Evolutionary conservation across 192 early-diverging fungal genomes (phyloP), one percentile per base, ranked within the genome.

Genomic region (Coemansia sp.): DNA sequence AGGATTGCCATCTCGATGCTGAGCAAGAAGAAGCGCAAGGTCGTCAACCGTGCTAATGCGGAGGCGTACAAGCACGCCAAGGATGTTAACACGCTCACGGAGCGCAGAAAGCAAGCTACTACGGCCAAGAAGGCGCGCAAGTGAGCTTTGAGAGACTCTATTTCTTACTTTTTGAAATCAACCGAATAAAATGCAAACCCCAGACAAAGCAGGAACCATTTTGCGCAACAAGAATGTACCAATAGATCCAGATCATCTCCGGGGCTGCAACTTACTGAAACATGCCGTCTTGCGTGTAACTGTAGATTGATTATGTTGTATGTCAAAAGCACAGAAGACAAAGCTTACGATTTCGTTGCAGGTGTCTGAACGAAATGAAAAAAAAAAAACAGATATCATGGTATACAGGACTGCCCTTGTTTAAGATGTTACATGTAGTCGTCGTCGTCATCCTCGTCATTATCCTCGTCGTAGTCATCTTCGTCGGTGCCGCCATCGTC

Each of bases 11-110:
- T 79, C 11, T 83, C 82, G 3, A 78, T 83, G 73, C 76, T 83
- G 53, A 79, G 76, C 76, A 73, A 70, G 49, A 78, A 78, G 72
- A 77, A 83, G 71, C 82, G 80, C 71, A 82, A 69, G 69, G 53
- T 73, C 48, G 71, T 75, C 61, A 75, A 77, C 71, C 74, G 75
- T 40, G 73, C 71, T 19, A 61, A 71, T 35, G 71, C 49, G 22
- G 75, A 76, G 23, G 67, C 64, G 6, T 63, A 71, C 62, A 75
- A 78, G 71, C 71, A 59, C 55, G 50, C 49, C 48, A 76, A 75
- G 64, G 81, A 75, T 53, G 42, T 63, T 62, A 73, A 72, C 40
- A 46, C 70, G 15, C 65, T 82, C 40, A 69, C 62, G 60, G 29
- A 66, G 0, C 79, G 79, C 70, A 81, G 75, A 61, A 66, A 76